Conservation (phyloP, 805 yeast species). For the Ogataea populi-albae region DNA sequence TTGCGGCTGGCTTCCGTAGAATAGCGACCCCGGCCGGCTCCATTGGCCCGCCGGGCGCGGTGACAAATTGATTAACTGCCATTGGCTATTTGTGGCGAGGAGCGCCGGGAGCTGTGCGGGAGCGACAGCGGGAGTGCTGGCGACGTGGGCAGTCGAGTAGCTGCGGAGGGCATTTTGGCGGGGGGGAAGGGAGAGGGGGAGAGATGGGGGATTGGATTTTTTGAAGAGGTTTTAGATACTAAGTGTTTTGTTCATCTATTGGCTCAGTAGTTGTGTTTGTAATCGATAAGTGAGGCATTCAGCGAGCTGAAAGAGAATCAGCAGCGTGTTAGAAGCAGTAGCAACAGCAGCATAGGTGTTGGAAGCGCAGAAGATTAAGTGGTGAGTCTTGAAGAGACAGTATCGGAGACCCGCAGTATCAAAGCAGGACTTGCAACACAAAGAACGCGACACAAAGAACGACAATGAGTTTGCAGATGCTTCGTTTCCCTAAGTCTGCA, state of each 20-base stretch:
- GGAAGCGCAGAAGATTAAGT: background rate
- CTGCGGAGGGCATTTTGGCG: background rate
- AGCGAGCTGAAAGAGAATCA: background rate
- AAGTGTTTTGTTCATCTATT: background rate
- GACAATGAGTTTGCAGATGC: conserved; percentile 15
- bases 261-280: background rate
- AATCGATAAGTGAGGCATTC: background rate
- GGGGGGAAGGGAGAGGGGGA: background rate
- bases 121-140: conserved; percentile 1
- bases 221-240: background rate
- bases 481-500: conserved; percentile 24
- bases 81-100: conserved; percentile 2
- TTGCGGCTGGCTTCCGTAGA: conserved; percentile 1
- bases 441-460: background rate
- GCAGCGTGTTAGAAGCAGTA: background rate
- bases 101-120: conserved; percentile 1
- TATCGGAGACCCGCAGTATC: background rate
- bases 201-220: background rate
- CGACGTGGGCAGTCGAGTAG: background rate
- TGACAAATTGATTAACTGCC: conserved; percentile 1
- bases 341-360: background rate
- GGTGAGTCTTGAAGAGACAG: background rate
- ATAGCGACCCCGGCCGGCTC: no score
- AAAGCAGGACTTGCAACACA: background rate
- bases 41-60: conserved; percentile 3